phyloP scores from a whole-genome alignment of 306 rosid genomes.

The Vigna mungo region DNA sequence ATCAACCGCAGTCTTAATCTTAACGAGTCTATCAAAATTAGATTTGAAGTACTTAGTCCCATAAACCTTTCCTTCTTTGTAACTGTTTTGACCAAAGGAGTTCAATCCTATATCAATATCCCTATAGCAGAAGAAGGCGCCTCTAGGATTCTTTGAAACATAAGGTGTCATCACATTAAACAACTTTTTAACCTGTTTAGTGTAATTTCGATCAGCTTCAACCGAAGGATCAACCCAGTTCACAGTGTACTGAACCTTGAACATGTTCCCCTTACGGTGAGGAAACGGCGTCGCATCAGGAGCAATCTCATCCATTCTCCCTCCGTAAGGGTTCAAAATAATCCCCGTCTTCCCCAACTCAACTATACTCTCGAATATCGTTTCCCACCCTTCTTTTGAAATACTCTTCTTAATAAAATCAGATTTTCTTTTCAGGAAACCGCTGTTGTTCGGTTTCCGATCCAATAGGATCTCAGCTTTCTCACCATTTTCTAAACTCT shows the following conservation, averaged over 20 bases:
- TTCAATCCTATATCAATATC: neutral
- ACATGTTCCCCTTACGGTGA: conserved; percentile 72
- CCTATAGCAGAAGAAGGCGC: neutral
- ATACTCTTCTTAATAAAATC: conserved; percentile 48
- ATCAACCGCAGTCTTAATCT: conserved; percentile 48
- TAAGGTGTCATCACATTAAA: neutral
- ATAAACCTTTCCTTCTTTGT: conserved; percentile 45
- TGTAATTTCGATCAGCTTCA: neutral
- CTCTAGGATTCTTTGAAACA: neutral
- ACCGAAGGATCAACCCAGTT: neutral
- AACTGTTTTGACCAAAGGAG: conserved; percentile 14
- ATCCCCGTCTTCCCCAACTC: conserved; percentile 44
- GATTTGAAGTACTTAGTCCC: conserved; percentile 48
- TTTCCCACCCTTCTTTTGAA: conserved; percentile 42
- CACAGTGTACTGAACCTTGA: conserved; percentile 15
- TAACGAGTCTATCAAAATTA: conserved; percentile 52
- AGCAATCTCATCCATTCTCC: conserved; percentile 27
- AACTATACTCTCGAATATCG: conserved; percentile 46
- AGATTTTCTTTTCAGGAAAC: conserved; percentile 47
- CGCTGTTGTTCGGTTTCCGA: conserved; percentile 27
- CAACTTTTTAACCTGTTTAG: neutral
- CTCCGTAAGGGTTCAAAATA: conserved; percentile 54
- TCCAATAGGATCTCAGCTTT: conserved; percentile 45
- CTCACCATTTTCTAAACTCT: neutral
- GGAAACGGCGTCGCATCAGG: conserved; percentile 67